These are phyloP conservation scores for Radiomyces spectabilis DNA, from an alignment of 192 early-diverging fungal species.

Conservation along the genomic window DNA sequence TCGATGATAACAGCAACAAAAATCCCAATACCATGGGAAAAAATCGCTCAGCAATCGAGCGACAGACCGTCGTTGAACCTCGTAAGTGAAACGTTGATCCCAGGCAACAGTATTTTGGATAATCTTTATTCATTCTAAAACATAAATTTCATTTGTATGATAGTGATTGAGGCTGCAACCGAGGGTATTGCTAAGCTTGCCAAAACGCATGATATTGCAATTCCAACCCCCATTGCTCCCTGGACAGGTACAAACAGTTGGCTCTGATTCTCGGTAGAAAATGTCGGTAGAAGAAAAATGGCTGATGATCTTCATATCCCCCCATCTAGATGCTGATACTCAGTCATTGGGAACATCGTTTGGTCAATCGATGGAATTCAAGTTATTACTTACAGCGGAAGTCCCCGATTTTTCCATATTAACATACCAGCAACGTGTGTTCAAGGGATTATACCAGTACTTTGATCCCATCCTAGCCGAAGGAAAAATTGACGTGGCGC, in stretches of 20 bases:
- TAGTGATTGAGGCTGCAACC: no score
- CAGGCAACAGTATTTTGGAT: no score
- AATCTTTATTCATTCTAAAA: no score
- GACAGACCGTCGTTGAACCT: no score
- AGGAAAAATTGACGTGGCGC: not conserved
- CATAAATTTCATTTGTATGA: no score
- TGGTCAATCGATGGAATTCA: conserved; percentile 22
- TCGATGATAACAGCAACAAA: no score
- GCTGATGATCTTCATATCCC: not conserved
- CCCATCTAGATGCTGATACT: conserved; percentile 15
- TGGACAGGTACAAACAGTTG: conserved; percentile 23
- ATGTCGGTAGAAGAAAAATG: not conserved
- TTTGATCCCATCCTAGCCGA: conserved; percentile 32
- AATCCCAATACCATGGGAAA: no score
- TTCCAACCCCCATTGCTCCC: conserved; percentile 25
- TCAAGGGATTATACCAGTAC: conserved; percentile 36
- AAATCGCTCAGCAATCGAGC: no score
- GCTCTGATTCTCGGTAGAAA: not conserved
- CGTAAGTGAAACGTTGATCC: no score
- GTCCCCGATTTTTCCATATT: conserved; percentile 30
- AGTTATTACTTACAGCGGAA: conserved; percentile 16
- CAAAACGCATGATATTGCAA: conserved; percentile 33
- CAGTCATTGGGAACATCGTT: conserved; percentile 24
- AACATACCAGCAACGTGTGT: conserved; percentile 25
- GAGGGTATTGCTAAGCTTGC: not conserved